Evolutionary conservation across 2,329 filamentous ascomycete species (phyloP), one percentile per base, ranked within the genome.

Genomic region (Colletotrichum melonis): DNA sequence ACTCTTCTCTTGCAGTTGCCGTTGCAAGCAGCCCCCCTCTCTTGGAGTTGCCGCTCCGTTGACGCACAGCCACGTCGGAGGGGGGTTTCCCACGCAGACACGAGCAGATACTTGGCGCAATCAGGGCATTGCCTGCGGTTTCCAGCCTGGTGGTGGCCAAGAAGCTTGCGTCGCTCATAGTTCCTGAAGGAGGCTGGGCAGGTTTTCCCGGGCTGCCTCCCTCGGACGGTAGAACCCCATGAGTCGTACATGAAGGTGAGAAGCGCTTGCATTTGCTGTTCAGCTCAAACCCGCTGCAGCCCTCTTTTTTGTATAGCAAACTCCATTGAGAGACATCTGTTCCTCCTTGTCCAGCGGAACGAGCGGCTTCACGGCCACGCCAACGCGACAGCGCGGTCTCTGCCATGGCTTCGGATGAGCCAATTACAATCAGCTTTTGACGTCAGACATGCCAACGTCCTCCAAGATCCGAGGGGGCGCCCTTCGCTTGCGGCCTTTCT

Each of bases 401-500:
- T 70, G 71, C 56, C 67, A 73, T 73, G 71, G 71, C 71, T 73
- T 70, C 71, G 35, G 55, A 56, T 73, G 71, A 71, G 71, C 71
- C 71, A 73, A 70, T 66, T 71, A 65, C 62, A 38, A 57, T 24
- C 62, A 28, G 38, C 26, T 65, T 72, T 72, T 74, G 74, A 75
- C 65, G 75, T 69, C 55, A 76, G 68, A 42, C 60, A 82, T 81
- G 80, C 72, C 71, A 66, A 72, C 66, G 67, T 67, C 67, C 64
- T 69, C 72, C 74, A 78, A 76, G 65, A 72, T 76, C 62, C 80
- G 81, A 76, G 82, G 82, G 74, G 77, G 79, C 73, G 82, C 82
- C 67, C 79, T 85, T 78, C 84, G 82, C 79, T 81, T 83, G 62
- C 84, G 88, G 71, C 88, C 88, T 7, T 88, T 90, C 70, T 86